Evolutionary conservation across 257 asterid genomes (phyloP).

Genomic region (Verbena officinalis): DNA sequence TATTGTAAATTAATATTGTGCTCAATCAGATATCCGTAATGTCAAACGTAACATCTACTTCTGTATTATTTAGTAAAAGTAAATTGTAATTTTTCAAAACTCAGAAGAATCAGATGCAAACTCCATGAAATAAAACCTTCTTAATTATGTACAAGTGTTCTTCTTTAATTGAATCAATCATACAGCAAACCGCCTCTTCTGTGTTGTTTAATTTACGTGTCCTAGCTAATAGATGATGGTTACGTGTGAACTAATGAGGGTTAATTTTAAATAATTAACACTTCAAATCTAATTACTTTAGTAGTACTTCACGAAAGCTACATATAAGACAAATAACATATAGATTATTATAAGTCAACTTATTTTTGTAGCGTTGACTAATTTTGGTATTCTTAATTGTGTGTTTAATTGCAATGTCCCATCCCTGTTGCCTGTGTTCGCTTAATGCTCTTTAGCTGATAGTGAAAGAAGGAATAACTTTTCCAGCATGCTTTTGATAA

Average conservation of each 20-base stretch:
- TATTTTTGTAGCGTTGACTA: slow-evolving; percentile 29
- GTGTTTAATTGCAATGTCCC: background rate
- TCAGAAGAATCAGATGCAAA: too few species aligned
- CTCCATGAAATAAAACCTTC: background rate
- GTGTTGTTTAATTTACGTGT: background rate
- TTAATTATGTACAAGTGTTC: slow-evolving; percentile 5
- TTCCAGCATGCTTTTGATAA: slow-evolving; percentile 25
- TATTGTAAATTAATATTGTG: too few species aligned
- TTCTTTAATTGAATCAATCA: background rate
- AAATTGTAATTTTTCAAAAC: too few species aligned
- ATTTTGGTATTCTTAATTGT: background rate
- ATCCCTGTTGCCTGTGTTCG: background rate
- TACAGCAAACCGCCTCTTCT: too few species aligned
- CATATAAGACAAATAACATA: background rate
- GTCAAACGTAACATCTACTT: too few species aligned
- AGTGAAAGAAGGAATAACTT: background rate
- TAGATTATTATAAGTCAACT: slow-evolving; percentile 33
- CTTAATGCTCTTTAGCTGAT: background rate
- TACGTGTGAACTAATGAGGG: slow-evolving; percentile 26
- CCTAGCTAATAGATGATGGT: background rate
- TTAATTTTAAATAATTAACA: background rate
- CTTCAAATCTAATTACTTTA: too few species aligned
- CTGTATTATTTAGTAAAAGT: too few species aligned
- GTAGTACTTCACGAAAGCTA: slow-evolving; percentile 27
- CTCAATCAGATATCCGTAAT: too few species aligned